Evolutionary conservation across 2,329 filamentous ascomycete genomes (phyloP).

Genomic region (Byssothecium circinans): DNA sequence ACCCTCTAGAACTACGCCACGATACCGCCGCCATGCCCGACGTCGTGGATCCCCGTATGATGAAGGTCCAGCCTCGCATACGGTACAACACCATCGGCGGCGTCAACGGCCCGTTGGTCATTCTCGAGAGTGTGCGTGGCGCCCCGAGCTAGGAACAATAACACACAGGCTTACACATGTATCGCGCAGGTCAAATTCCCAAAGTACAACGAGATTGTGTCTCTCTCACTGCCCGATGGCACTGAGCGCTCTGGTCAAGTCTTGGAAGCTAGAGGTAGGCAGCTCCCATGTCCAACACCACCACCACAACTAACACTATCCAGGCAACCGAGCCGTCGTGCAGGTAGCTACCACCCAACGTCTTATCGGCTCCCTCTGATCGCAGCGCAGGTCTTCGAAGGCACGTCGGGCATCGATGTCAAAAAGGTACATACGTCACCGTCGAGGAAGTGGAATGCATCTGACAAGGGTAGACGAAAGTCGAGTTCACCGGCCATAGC

Average conservation of each 20-base stretch:
- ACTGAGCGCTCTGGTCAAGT: slow-evolving; percentile 92
- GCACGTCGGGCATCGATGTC: slow-evolving; percentile 94
- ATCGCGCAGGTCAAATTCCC: slow-evolving; percentile 86
- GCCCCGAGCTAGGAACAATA: slow-evolving; percentile 5
- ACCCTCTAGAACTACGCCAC: slow-evolving; percentile 15
- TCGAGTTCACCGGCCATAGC: slow-evolving; percentile 96
- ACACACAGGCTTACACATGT: slow-evolving; percentile 23
- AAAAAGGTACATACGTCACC: slow-evolving; percentile 68
- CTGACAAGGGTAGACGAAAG: slow-evolving; percentile 70
- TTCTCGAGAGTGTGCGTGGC: slow-evolving; percentile 84
- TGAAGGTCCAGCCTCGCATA: slow-evolving; percentile 68
- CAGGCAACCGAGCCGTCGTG: slow-evolving; percentile 90
- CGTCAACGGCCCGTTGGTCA: slow-evolving; percentile 96
- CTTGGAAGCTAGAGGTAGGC: slow-evolving; percentile 88
- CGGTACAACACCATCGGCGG: slow-evolving; percentile 98
- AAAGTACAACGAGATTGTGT: slow-evolving; percentile 96
- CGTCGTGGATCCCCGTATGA: slow-evolving; percentile 53
- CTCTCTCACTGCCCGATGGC: slow-evolving; percentile 92
- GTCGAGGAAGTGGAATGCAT: slow-evolving; percentile 12
- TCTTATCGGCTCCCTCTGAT: slow-evolving; percentile 20
- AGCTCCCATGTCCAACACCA: slow-evolving; percentile 51
- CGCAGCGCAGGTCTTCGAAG: slow-evolving; percentile 83
- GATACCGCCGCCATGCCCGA: slow-evolving; percentile 40
- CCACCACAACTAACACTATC: background rate
- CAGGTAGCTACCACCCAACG: slow-evolving; percentile 63